phyloP scores from a whole-genome alignment of 2,329 filamentous ascomycete species.

The Fusarium tupiense region DNA sequence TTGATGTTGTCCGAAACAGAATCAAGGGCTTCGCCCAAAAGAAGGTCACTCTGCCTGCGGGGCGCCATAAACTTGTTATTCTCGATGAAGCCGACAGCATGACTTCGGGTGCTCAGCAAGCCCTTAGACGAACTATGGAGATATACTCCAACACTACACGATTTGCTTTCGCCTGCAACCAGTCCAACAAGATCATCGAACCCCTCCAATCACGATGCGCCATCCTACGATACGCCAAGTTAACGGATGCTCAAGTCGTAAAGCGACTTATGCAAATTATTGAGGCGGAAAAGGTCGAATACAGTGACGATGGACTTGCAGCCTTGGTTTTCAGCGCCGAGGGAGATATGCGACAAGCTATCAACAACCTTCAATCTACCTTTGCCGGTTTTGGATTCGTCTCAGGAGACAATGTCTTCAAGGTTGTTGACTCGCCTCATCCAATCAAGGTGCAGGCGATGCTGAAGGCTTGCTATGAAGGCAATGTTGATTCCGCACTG shows the following conservation, averaged over 20 bases:
- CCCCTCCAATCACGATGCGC: conserved; percentile 97
- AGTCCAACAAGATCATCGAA: conserved; percentile 99
- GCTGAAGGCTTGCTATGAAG: conserved; percentile 96
- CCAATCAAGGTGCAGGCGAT: conserved; percentile 98
- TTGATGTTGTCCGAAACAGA: conserved; percentile 95
- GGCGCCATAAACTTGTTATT: conserved; percentile 95
- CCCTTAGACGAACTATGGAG: conserved; percentile 95
- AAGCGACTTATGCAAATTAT: conserved; percentile 92
- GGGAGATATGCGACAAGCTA: conserved; percentile 98
- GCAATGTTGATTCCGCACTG: conserved; percentile 86
- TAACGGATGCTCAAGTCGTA: conserved; percentile 93
- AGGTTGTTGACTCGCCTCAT: conserved; percentile 95
- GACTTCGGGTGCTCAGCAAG: conserved; percentile 96
- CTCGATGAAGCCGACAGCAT: conserved; percentile 98
- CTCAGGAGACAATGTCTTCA: conserved; percentile 98
- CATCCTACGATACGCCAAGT: conserved; percentile 89
- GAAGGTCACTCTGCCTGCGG: conserved; percentile 92
- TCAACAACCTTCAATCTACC: conserved; percentile 97
- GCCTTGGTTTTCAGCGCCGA: conserved; percentile 98
- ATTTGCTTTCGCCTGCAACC: conserved; percentile 98
- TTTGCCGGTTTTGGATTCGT: conserved; percentile 94
- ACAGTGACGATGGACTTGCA: conserved; percentile 91
- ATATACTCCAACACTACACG: conserved; percentile 97
- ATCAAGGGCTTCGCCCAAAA: conserved; percentile 99
- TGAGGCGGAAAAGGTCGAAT: conserved; percentile 88